Conservation (phyloP, 805 yeast species). For the Wickerhamomyces alni region DNA sequence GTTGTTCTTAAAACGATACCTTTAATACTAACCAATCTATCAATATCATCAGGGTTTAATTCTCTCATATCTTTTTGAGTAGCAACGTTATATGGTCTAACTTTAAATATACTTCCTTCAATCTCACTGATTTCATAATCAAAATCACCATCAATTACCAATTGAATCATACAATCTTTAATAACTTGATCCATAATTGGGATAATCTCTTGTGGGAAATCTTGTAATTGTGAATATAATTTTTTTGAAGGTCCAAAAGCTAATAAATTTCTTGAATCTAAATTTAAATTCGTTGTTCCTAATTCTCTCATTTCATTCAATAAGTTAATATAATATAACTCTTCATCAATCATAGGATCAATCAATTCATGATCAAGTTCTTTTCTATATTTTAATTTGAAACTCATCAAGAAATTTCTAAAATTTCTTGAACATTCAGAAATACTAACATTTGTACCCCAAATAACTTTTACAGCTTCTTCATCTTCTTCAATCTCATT, state of each 20-base stretch:
- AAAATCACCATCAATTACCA: conserved; percentile 49
- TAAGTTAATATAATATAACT: conserved; percentile 65
- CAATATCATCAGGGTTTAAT: conserved; percentile 89
- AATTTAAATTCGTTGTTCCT: conserved; percentile 76
- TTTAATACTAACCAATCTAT: conserved; percentile 83
- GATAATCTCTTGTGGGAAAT: conserved; percentile 93
- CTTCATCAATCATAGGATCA: conserved; percentile 56
- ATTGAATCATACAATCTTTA: conserved; percentile 79
- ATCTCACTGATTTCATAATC: conserved; percentile 56
- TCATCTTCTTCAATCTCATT: conserved; percentile 20
- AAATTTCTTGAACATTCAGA: conserved; percentile 79
- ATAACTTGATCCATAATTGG: conserved; percentile 97
- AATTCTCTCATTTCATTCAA: conserved; percentile 68
- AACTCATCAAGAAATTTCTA: conserved; percentile 77
- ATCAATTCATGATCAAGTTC: conserved; percentile 32
- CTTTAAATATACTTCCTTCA: conserved; percentile 77
- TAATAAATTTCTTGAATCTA: conserved; percentile 76
- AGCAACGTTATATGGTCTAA: conserved; percentile 82
- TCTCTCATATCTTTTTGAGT: conserved; percentile 81
- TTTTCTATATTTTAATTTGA: conserved; percentile 71
- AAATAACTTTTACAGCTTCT: conserved; percentile 72
- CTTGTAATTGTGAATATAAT: conserved; percentile 77
- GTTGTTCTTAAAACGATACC: conserved; percentile 88
- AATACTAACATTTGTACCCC: conserved; percentile 98
- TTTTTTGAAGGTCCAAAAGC: conserved; percentile 73